Percentiles rank a stretch among this genome's conserved stretches.
Conservation (phyloP, 2,329 filamentous ascomycete genomes). For the Botrytis tulipae region DNA sequence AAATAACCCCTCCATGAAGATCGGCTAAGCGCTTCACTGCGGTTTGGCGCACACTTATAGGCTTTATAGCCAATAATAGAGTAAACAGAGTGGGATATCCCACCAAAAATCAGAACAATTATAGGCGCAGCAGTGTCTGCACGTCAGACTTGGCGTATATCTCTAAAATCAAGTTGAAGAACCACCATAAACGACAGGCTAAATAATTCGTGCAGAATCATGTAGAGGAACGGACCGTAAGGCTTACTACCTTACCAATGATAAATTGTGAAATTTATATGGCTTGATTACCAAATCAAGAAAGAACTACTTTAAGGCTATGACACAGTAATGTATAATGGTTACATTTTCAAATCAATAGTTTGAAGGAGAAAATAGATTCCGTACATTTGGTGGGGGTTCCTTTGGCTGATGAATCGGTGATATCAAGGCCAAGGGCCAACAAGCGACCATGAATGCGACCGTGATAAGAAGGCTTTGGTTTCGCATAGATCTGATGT, state of each 20-base stretch:
- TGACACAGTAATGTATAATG: neutral
- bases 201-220: neutral
- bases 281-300: neutral
- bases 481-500: neutral
- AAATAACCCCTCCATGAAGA: slow-evolving; percentile 8
- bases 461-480: neutral
- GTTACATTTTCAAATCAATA: slow-evolving; percentile 2
- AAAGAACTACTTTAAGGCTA: slow-evolving; percentile 8
- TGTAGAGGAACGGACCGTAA: neutral
- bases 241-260: neutral
- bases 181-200: neutral
- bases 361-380: neutral
- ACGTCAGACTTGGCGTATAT: slow-evolving; percentile 7
- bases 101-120: neutral
- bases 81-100: slow-evolving; percentile 1
- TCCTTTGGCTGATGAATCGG: neutral
- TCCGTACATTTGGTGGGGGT: neutral
- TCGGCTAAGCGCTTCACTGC: slow-evolving; percentile 13
- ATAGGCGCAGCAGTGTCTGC: slow-evolving; percentile 12
- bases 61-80: slow-evolving; percentile 14
- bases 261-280: neutral
- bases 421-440: neutral
- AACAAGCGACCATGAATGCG: neutral
- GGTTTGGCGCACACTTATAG: slow-evolving; percentile 1
- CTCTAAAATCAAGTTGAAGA: neutral